Conservation (phyloP, 345 rosid genomes). For the Populus nigra region DNA sequence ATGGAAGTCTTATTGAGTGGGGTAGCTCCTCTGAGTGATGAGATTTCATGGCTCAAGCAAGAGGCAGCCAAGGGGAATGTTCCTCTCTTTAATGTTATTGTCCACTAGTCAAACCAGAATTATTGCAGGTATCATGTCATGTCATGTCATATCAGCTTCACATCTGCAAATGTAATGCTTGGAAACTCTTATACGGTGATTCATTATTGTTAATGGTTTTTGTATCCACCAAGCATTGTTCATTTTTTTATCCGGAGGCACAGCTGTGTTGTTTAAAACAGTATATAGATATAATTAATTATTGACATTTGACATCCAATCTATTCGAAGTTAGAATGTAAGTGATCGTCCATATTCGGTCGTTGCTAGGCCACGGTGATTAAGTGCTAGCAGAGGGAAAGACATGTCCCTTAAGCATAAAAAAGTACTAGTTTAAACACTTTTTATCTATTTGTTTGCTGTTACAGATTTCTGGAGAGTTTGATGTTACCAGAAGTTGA, state of each 20-base stretch:
- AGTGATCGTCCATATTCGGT: background rate
- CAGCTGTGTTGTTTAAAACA: background rate
- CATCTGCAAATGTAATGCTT: background rate
- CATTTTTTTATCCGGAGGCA: background rate
- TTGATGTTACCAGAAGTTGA: conserved; percentile 54
- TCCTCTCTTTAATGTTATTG: conserved; percentile 47
- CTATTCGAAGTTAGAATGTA: background rate
- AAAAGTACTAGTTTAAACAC: background rate
- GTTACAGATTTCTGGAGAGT: conserved; percentile 57
- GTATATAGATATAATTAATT: too few species aligned
- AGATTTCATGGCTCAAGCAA: conserved; percentile 73
- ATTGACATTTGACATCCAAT: too few species aligned
- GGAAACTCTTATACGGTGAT: background rate
- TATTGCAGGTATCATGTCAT: conserved; percentile 56
- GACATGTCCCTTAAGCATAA: background rate
- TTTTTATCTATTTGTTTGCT: background rate
- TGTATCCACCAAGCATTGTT: background rate
- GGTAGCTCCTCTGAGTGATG: conserved; percentile 58
- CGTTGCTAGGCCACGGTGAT: background rate
- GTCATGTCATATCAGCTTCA: background rate
- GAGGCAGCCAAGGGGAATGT: conserved; percentile 72
- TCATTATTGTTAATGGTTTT: background rate
- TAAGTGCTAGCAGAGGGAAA: background rate
- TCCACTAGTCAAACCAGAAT: conserved; percentile 51
- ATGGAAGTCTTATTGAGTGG: conserved; percentile 70